Base-by-base conservation (phyloP, 257 asterid species). In the Przewalskia tangutica region DNA sequence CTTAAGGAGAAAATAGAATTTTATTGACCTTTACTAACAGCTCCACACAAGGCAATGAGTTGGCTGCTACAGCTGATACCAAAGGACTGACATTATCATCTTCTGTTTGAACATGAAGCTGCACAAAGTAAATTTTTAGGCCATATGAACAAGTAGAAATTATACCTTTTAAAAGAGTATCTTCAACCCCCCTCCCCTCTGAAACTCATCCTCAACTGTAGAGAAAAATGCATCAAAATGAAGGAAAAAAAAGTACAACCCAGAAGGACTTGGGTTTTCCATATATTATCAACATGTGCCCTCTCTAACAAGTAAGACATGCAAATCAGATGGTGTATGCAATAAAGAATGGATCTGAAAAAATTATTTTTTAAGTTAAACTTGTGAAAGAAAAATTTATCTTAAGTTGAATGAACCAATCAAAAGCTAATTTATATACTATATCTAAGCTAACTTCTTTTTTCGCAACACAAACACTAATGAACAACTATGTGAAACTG, bases 31-130 rank as follows among this genome's bases (percentile, higher is more conserved):
- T 88, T 60, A 93, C 81, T 88, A 95, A 84, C 84, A 91, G 87
- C 88, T 91, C 97, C 83, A 92, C 84, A 81, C 97, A 92, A 83
- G 92, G 75, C 83, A 91, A 86, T 60, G 98, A 95, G 85, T 91
- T 95, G n/a, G 97, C 97, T 85, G 99, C 98, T 70, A 95, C 98
- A 87, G 98, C 95, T 42, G 98, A 89, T 80, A 94, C 44, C 85
- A 95, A 85, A 68, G 99, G 97, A 85, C 95, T 91, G 77, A 95
- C 17, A 65, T 65, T 84, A 82, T 93, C 97, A 82, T 95, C 99
- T 20, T 94, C 97, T 34, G 93, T 92, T 89, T 90, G 88, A 82
- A 86, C 85, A 89, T 95, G 92, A 59, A 97, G 94, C 98, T 95
- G 95, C 92, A 90, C 87, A 81, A 84, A 56, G 77, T 62, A 86